Evolutionary conservation across 108 stramenopile genomes (phyloP).

Genomic region (Nitzschia inconspicua): DNA sequence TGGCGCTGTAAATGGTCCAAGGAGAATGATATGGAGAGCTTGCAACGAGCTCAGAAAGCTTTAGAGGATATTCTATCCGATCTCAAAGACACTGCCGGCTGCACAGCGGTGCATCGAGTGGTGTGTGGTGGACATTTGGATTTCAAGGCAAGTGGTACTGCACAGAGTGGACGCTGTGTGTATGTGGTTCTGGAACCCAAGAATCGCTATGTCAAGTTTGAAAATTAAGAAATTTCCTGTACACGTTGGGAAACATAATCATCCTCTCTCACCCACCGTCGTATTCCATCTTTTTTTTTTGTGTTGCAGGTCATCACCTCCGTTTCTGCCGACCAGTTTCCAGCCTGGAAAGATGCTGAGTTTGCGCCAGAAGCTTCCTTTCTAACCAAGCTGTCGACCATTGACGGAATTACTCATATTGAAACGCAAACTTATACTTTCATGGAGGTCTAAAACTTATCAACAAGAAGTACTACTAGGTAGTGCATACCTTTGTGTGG

Average conservation of each 20-base stretch:
- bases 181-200: background rate
- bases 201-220: background rate
- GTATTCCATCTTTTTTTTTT: background rate
- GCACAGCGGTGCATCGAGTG: slow-evolving; percentile 56
- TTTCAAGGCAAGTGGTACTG: slow-evolving; percentile 32
- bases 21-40: slow-evolving; percentile 55
- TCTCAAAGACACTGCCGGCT: slow-evolving; percentile 57
- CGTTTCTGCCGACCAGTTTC: slow-evolving; percentile 39
- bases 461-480: background rate
- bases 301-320: slow-evolving; percentile 6
- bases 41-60: slow-evolving; percentile 63
- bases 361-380: slow-evolving; percentile 65
- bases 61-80: slow-evolving; percentile 47
- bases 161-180: background rate
- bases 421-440: slow-evolving; percentile 88
- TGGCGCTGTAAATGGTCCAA: slow-evolving; percentile 75
- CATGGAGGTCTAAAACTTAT: slow-evolving; percentile 36
- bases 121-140: slow-evolving; percentile 83
- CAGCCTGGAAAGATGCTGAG: slow-evolving; percentile 40
- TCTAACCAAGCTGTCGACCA: slow-evolving; percentile 69
- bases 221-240: too few species aligned
- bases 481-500: too few species aligned
- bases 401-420: slow-evolving; percentile 79
- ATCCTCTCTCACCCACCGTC: background rate
- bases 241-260: too few species aligned